Evolutionary conservation across 768 basidiomycete species (phyloP).

Genomic region (Lactarius hengduanensis): DNA sequence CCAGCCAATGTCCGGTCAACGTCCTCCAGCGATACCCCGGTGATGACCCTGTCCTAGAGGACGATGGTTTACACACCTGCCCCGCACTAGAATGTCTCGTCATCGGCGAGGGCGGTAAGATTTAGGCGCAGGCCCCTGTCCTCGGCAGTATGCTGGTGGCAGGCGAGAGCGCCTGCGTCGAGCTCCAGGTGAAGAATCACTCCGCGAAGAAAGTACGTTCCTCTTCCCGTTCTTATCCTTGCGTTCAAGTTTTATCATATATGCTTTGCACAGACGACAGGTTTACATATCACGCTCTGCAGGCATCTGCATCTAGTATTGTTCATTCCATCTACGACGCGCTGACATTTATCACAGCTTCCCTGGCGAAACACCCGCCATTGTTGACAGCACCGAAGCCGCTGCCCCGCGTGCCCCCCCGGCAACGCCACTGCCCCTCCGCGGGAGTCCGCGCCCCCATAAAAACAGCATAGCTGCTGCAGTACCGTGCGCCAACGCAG

Average conservation of each 20-base stretch:
- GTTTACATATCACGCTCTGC: constrained; percentile 57
- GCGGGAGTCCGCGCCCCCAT: too few relatives aligned
- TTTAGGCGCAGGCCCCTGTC: constrained; percentile 71
- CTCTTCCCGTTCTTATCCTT: neutral
- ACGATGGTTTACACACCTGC: constrained; percentile 36
- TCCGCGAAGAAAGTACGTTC: constrained; percentile 68
- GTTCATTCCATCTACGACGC: too few relatives aligned
- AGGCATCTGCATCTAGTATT: constrained; percentile 62
- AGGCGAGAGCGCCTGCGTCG: constrained; percentile 69
- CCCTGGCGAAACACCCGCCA: too few relatives aligned
- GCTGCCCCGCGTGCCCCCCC: too few relatives aligned
- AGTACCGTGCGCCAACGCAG: too few relatives aligned
- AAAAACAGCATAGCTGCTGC: too few relatives aligned
- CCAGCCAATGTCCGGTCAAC: constrained; percentile 57
- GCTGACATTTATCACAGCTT: too few relatives aligned
- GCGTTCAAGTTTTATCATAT: neutral
- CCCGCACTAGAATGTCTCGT: constrained; percentile 56
- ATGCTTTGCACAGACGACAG: constrained; percentile 54
- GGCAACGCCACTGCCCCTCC: too few relatives aligned
- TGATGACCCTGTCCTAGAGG: constrained; percentile 25
- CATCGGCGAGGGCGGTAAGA: constrained; percentile 75
- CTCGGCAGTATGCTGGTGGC: constrained; percentile 62
- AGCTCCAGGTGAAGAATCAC: constrained; percentile 80
- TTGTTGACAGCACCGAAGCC: too few relatives aligned
- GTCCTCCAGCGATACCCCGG: constrained; percentile 50